These are phyloP conservation scores for Verticillium nonalfalfae DNA, from an alignment of 2,329 filamentous ascomycete genomes.

Conservation along the genomic window DNA sequence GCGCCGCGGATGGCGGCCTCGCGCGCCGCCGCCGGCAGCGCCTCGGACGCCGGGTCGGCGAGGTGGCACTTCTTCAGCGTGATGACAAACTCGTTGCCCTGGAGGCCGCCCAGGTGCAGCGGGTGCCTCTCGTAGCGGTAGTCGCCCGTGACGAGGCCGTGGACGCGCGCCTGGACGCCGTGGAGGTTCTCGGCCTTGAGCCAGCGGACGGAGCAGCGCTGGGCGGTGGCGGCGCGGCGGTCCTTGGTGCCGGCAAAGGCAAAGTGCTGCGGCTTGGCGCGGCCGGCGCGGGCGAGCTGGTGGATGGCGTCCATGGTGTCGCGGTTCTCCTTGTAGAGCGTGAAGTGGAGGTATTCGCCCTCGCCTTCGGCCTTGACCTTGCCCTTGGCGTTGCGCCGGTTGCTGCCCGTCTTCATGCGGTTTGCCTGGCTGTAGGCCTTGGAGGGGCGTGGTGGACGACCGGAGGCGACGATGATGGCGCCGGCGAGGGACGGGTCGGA, in stretches of 20 bases:
- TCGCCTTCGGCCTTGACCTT: constrained; percentile 14
- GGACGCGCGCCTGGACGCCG: constrained; percentile 56
- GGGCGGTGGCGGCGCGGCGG: constrained; percentile 76
- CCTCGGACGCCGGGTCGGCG: constrained; percentile 21
- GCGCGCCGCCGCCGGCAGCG: constrained; percentile 6
- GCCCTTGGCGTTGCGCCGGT: constrained; percentile 9
- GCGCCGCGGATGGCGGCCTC: constrained; percentile 23
- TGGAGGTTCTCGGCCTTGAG: constrained; percentile 53
- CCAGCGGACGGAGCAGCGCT: constrained; percentile 63
- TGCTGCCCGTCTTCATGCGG: constrained; percentile 16
- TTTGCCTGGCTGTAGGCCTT: constrained; percentile 16
- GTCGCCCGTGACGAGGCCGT: constrained; percentile 65
- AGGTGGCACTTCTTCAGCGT: constrained; percentile 81
- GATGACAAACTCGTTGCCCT: constrained; percentile 89
- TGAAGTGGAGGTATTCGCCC: constrained; percentile 84
- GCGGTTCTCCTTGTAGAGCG: constrained; percentile 92
- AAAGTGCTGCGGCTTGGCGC: constrained; percentile 69
- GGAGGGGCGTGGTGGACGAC: constrained; percentile 16
- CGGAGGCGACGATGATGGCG: constrained; percentile 47
- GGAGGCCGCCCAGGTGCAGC: constrained; percentile 75
- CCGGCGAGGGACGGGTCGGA: constrained; percentile 47
- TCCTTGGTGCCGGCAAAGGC: constrained; percentile 82
- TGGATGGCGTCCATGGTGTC: constrained; percentile 89
- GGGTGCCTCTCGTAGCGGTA: constrained; percentile 69
- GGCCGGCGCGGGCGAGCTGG: constrained; percentile 68